These are phyloP conservation scores for Cladosporium sp. DNA, from an alignment of 2,329 filamentous ascomycete species.

Conservation along the genomic window DNA sequence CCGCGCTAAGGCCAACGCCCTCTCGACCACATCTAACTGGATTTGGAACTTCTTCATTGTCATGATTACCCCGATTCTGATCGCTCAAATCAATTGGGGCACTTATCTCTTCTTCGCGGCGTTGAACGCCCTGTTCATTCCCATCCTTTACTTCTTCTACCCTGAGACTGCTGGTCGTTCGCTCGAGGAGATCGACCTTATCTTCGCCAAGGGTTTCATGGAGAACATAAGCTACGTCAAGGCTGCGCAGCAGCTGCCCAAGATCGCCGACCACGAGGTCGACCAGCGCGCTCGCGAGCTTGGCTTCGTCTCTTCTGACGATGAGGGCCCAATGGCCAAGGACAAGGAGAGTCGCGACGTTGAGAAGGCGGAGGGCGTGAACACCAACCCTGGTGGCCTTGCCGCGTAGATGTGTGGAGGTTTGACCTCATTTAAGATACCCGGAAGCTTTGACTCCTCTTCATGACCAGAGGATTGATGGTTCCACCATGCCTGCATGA, in stretches of 20 bases:
- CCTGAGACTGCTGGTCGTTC: conserved; percentile 23
- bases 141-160: conserved; percentile 59
- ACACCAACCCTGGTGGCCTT: conserved; percentile 10
- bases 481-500: not conserved
- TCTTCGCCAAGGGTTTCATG: conserved; percentile 23
- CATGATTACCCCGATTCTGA: conserved; percentile 36
- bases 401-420: conserved; percentile 3
- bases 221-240: conserved; percentile 33
- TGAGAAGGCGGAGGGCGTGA: conserved; percentile 11
- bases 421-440: conserved; percentile 5
- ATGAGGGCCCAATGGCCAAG: conserved; percentile 17
- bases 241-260: conserved; percentile 34
- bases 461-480: not conserved
- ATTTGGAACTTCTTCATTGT: conserved; percentile 44
- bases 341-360: not conserved
- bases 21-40: conserved; percentile 7
- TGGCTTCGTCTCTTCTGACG: conserved; percentile 28
- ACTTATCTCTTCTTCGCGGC: conserved; percentile 45
- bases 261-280: conserved; percentile 32
- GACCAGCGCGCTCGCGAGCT: conserved; percentile 32
- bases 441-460: not conserved
- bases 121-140: conserved; percentile 50
- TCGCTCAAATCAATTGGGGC: conserved; percentile 30
- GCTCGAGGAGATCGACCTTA: conserved; percentile 26
- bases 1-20: conserved; percentile 21